These are phyloP conservation scores for Casuarina equisetifolia DNA, from an alignment of 306 rosid species.

Conservation along the genomic window DNA sequence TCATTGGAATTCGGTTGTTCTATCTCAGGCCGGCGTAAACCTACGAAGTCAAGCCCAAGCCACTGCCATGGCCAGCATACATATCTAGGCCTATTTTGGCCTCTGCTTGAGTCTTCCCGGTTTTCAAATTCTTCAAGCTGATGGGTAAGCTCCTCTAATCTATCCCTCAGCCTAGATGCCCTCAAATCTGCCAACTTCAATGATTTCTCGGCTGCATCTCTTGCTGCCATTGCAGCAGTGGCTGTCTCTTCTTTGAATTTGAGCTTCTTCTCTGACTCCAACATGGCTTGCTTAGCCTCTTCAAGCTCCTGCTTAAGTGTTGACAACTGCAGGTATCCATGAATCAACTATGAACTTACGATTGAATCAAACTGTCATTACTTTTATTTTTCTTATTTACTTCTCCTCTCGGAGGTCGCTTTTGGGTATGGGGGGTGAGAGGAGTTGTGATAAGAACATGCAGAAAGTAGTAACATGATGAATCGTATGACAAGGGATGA, in stretches of 20 bases:
- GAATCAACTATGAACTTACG: conserved; percentile 20
- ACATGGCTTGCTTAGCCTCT: conserved; percentile 73
- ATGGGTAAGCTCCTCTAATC: conserved; percentile 88
- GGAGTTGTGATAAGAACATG: background rate
- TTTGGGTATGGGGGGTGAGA: no score
- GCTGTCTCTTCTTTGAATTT: conserved; percentile 97
- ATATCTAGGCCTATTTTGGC: conserved; percentile 71
- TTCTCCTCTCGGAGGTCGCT: background rate
- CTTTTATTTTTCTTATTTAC: background rate
- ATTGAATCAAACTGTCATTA: conserved; percentile 2
- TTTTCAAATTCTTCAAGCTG: conserved; percentile 88
- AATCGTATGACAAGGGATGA: background rate
- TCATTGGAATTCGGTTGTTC: conserved; percentile 67
- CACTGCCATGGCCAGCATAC: conserved; percentile 99
- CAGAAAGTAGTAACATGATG: background rate
- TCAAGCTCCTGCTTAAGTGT: conserved; percentile 80
- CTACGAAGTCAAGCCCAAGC: conserved; percentile 92
- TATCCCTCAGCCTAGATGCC: conserved; percentile 87
- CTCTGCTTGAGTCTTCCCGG: conserved; percentile 63
- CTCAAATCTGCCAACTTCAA: conserved; percentile 79
- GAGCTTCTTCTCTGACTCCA: conserved; percentile 83
- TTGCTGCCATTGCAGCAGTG: conserved; percentile 97
- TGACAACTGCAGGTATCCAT: conserved; percentile 64
- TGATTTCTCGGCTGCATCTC: conserved; percentile 99
- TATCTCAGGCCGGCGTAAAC: conserved; percentile 53